Base-by-base conservation (phyloP, 306 rosid genomes). In the Parietaria judaica region DNA sequence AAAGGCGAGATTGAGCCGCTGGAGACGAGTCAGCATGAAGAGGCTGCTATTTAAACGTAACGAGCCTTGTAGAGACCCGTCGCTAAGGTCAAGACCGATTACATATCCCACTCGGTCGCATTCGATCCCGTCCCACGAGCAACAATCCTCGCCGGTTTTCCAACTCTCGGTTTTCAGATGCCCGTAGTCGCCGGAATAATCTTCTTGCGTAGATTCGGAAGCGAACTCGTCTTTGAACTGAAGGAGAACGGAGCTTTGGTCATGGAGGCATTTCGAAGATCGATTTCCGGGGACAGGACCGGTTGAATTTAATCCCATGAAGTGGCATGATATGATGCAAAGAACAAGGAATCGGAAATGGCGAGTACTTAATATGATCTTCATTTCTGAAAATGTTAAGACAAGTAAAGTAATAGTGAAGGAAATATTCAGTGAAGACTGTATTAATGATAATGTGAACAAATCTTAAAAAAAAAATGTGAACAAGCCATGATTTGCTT, bases 31-130 rank as follows among this genome's bases (percentile, higher is more conserved):
- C 51, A 60, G 31, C 36, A 13, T 5, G 52, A 60, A 60, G 64
- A 60, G 64, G 51, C 64, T 60, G 37, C 64, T 60, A 36, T 60
- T 60, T 36, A 51, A 12, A 15, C 13, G 34, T 15, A 60, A 43
- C 14, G 64, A 51, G 5, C 64, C 64, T 41, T 16, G 12, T 16
- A 60, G 64, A 14, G 35, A 60, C 11, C 52, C 31, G 51, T 4
- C 16, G 64, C 64, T 60, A 37, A 60, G 51, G 51, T 60, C 64
- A 6, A 60, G 64, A 7, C 64, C 51, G 11, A 41, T 13, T 4
- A 60, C 64, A 4, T 60, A n/a, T 7, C 64, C 64, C 7, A 37
- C 12, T 31, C 7, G 17, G 52, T 44, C 51, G 14, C 64, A 60
- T 41, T 4, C 6, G 31, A 60, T 35, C 4, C 64, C 64, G 36